Percentiles rank a stretch among this genome's conserved stretches.
Evolutionary conservation across 768 basidiomycete genomes (phyloP).

Genomic region (Boletellus sp.): DNA sequence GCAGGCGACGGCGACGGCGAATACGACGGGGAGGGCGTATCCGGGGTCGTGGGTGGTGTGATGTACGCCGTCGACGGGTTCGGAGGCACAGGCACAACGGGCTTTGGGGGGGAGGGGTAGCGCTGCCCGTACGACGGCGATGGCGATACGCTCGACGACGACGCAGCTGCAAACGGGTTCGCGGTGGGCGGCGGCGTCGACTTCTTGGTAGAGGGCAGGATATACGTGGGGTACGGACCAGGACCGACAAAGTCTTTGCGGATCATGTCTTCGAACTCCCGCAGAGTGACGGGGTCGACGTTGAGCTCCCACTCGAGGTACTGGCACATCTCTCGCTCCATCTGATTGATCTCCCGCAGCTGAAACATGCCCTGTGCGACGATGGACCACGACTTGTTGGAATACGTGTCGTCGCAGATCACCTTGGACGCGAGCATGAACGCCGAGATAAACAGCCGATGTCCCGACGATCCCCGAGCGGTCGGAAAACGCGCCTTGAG

Average conservation of each 20-base stretch:
- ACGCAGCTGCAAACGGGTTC: slow-evolving; percentile 36
- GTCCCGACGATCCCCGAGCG: slow-evolving; percentile 71
- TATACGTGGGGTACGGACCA: slow-evolving; percentile 61
- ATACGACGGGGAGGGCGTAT: slow-evolving; percentile 53
- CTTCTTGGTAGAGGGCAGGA: slow-evolving; percentile 58
- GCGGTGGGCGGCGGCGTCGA: slow-evolving; percentile 39
- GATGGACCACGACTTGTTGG: slow-evolving; percentile 89
- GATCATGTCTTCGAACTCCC: slow-evolving; percentile 59
- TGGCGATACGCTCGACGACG: slow-evolving; percentile 27
- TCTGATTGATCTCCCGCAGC: slow-evolving; percentile 74
- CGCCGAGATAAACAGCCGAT: slow-evolving; percentile 66
- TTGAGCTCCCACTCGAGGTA: slow-evolving; percentile 93
- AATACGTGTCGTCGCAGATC: slow-evolving; percentile 93
- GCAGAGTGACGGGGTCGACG: slow-evolving; percentile 59
- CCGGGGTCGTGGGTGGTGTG: slow-evolving; percentile 39
- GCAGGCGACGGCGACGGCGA: slow-evolving; percentile 54
- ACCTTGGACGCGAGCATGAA: slow-evolving; percentile 76
- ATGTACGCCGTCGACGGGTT: slow-evolving; percentile 18
- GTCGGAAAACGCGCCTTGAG: slow-evolving; percentile 72
- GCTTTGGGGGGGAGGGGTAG: slow-evolving; percentile 33
- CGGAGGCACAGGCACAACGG: slow-evolving; percentile 14
- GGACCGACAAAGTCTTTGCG: slow-evolving; percentile 54
- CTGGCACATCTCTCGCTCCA: slow-evolving; percentile 76
- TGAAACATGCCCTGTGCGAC: slow-evolving; percentile 87
- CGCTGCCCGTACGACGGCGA: slow-evolving; percentile 29